Evolutionary conservation across 768 basidiomycete species (phyloP), one percentile per base, ranked within the genome.

Genomic region (Suillus spraguei): DNA sequence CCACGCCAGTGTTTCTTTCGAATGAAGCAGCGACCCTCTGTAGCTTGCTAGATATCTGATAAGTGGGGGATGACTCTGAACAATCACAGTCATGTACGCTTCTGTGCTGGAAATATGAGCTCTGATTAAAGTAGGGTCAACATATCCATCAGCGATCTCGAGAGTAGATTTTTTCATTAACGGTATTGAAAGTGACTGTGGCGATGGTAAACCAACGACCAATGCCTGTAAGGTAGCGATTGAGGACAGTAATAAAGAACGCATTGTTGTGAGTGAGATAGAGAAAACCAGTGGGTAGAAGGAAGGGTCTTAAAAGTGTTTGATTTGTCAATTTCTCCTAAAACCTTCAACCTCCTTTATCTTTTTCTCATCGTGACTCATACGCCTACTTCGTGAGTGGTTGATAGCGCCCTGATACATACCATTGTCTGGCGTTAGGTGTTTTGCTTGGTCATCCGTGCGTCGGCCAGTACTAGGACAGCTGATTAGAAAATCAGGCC

Each of bases 1-100:
- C 5, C 24, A 14, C 32, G 39, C 64, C 61, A 52, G 63, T 28
- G 53, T 49, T 58, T 11, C 54, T 53, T 46, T 61, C 61, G 5
- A 66, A 63, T 5, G 66, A 63, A 56, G 62, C 46, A 6, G 60
- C 16, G 6, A 70, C 68, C 49, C 46, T 10, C 20, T 50, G 38
- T 44, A 71, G 67, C 59, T 71, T 74, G 38, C 71, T 72, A 52
- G 3, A 59, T 24, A 16, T 46, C 4, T 42, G 22, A 65, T 67
- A n/a, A 71, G 33, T 39, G 35, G 10, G 39, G 7, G 28, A 20
- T 35, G 17, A 61, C 20, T 4, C 9, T 35, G 44, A 11, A 53
- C 8, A 52, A 28, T 11, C 24, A 8, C 36, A 59, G 63, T 22
- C 13, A 50, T 54, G 13, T 52, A 68, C 62, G 47, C 33, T 60